Evolutionary conservation across 805 yeast genomes (phyloP).

Genomic region (Lipomyces yamanashiensis): DNA sequence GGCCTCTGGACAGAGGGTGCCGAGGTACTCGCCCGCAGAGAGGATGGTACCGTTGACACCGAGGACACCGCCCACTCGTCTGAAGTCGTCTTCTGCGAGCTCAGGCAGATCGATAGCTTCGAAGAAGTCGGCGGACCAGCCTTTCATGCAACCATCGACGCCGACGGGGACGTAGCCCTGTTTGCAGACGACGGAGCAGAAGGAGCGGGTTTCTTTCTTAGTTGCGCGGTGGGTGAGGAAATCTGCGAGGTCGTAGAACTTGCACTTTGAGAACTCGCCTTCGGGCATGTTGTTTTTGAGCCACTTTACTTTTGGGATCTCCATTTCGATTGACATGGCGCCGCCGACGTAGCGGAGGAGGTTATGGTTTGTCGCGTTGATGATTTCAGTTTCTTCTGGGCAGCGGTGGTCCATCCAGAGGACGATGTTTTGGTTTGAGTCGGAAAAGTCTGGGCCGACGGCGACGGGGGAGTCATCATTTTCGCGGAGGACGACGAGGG

Average conservation of each 20-base stretch:
- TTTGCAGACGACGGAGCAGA: conserved; percentile 90
- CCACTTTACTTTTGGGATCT: conserved; percentile 96
- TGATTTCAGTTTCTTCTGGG: conserved; percentile 72
- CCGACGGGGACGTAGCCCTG: conserved; percentile 94
- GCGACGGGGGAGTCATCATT: conserved; percentile 70
- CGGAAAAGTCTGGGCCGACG: conserved; percentile 83
- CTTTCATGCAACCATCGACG: conserved; percentile 80
- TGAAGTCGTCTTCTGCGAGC: conserved; percentile 73
- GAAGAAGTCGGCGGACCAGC: conserved; percentile 88
- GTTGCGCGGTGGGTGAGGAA: conserved; percentile 91
- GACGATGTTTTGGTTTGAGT: conserved; percentile 77
- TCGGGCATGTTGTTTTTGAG: conserved; percentile 80
- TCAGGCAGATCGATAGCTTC: conserved; percentile 72
- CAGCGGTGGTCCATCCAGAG: conserved; percentile 99
- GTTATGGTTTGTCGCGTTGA: conserved; percentile 79
- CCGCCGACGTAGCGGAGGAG: conserved; percentile 94
- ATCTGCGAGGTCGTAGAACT: conserved; percentile 92
- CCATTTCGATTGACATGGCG: conserved; percentile 97
- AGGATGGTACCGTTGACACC: conserved; percentile 71
- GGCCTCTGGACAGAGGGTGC: conserved; percentile 64
- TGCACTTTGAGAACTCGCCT: conserved; percentile 59
- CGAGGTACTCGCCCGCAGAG: conserved; percentile 90
- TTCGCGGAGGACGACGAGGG: conserved; percentile 79
- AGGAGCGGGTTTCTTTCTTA: conserved; percentile 82
- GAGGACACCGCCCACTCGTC: conserved; percentile 82